Evolutionary conservation across 306 rosid species (phyloP).

Genomic region (Cajanus cajan): DNA sequence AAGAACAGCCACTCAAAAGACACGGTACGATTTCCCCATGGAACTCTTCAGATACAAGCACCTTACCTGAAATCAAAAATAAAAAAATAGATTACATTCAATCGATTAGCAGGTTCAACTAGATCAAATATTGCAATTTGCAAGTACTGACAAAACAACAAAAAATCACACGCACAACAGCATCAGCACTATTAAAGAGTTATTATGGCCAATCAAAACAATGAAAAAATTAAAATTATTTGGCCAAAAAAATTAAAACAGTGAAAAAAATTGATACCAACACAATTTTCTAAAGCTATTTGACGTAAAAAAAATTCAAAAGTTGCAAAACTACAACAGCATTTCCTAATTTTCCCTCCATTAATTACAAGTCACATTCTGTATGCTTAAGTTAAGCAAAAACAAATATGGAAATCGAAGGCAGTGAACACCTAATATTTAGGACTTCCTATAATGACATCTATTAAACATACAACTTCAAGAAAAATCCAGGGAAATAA

Average conservation of each 20-base stretch:
- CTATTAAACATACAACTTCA: not conserved
- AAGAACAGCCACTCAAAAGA: slow-evolving; percentile 26
- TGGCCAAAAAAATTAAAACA: not conserved
- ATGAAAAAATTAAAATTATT: not conserved
- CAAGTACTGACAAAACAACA: not conserved
- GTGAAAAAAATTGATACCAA: not conserved
- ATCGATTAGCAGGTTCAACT: not conserved
- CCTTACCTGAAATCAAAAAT: slow-evolving; percentile 40
- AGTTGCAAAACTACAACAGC: not conserved
- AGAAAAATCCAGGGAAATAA: not conserved
- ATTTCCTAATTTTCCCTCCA: not conserved
- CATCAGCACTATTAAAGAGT: not conserved
- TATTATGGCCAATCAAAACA: not conserved
- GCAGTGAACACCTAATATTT: not conserved
- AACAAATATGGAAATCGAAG: not conserved
- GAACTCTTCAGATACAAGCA: slow-evolving; percentile 51
- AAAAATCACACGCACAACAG: no score
- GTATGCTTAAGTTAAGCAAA: not conserved
- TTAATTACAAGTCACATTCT: not conserved
- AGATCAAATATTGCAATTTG: not conserved
- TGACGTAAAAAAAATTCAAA: not conserved
- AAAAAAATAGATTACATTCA: not conserved
- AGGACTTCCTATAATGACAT: not conserved
- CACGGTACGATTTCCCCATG: slow-evolving; percentile 47
- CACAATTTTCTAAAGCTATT: not conserved